Evolutionary conservation across 2,329 filamentous ascomycete species (phyloP).

Genomic region (Cladobotryum mycophilum): DNA sequence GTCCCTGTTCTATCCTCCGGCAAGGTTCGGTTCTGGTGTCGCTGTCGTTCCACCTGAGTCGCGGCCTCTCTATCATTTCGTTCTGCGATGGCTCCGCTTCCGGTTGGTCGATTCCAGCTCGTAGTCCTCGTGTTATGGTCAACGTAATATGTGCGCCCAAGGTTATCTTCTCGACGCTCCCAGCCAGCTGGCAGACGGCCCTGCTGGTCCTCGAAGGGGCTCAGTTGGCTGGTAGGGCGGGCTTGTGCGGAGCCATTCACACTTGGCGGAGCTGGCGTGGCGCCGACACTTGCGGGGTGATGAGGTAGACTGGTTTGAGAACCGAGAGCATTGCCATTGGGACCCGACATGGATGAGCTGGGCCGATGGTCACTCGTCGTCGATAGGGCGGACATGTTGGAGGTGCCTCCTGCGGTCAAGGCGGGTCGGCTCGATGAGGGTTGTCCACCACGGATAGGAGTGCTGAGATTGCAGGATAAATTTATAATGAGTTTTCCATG

Average conservation of each 20-base stretch:
- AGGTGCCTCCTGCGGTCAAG: slow-evolving; percentile 36
- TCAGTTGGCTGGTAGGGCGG: slow-evolving; percentile 49
- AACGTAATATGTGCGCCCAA: slow-evolving; percentile 95
- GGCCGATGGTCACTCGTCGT: slow-evolving; percentile 43
- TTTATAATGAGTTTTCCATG: slow-evolving; percentile 97
- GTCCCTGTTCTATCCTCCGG: slow-evolving; percentile 93
- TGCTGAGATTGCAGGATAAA: slow-evolving; percentile 79
- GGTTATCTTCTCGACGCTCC: slow-evolving; percentile 91
- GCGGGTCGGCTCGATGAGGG: slow-evolving; percentile 42
- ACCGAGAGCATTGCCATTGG: slow-evolving; percentile 38
- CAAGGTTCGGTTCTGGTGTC: slow-evolving; percentile 91
- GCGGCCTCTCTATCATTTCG: slow-evolving; percentile 79
- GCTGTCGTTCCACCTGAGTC: slow-evolving; percentile 84
- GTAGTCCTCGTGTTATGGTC: slow-evolving; percentile 96
- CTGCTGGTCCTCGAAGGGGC: slow-evolving; percentile 94
- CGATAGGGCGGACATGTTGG: slow-evolving; percentile 38
- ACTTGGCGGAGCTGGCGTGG: slow-evolving; percentile 24
- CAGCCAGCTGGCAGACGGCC: slow-evolving; percentile 87
- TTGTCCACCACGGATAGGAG: slow-evolving; percentile 53
- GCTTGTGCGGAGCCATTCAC: slow-evolving; percentile 26
- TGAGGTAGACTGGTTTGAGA: slow-evolving; percentile 37
- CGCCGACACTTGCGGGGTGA: slow-evolving; percentile 42
- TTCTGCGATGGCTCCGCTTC: slow-evolving; percentile 64
- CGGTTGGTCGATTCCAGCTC: slow-evolving; percentile 87
- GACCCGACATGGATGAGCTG: slow-evolving; percentile 46